Base-by-base conservation (phyloP, 2,329 filamentous ascomycete species). In the Thermoascus crustaceus region DNA sequence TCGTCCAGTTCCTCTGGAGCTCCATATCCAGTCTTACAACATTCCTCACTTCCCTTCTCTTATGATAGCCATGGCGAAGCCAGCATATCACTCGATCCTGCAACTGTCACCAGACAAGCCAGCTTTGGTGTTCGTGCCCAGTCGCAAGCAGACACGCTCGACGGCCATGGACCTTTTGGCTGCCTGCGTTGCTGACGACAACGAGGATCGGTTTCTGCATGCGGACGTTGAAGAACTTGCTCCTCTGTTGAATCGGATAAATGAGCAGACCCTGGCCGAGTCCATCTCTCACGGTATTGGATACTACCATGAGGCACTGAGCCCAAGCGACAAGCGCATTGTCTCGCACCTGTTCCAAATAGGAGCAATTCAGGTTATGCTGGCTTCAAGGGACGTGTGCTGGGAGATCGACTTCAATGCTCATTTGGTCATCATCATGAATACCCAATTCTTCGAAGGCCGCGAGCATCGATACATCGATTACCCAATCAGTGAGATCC, bases 11-110 rank as follows among this genome's bases (percentile, higher is more conserved):
- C 88, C 89, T 14, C 68, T 98, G 20, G 89, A 96, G 58, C 75
- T 98, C 38, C 87, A 95, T 57, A 82, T 98, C 31, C 91, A 98
- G 61, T 89, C 88, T 1, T 98, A 91, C 66, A 85, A 81, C 18
- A 94, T 94, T 41, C 87, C 93, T 30, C 93, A 98, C 57, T 95
- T 94, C 67, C 93, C 91, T 3, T 96, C 91, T 7, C 73, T 98
- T 25, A 98, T 98, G 91, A 75, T 98, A 48, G 88, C 91, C 9
- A 98, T 98, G 91, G 86, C 88, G 10, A 89, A 93, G 60, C 93
- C 93, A 13, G 82, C 86, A 1, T 96, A 95, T 58, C 71, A 85
- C 41, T 84, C 89, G 2, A 85, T 98, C 47, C 76, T 86, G 2
- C 86, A 94, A 52, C 76, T 94, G 58, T 93, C 91, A 5, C 70